These are phyloP conservation scores for Albugo laibachii DNA, from an alignment of 352 stramenopile genomes.

Conservation along the genomic window DNA sequence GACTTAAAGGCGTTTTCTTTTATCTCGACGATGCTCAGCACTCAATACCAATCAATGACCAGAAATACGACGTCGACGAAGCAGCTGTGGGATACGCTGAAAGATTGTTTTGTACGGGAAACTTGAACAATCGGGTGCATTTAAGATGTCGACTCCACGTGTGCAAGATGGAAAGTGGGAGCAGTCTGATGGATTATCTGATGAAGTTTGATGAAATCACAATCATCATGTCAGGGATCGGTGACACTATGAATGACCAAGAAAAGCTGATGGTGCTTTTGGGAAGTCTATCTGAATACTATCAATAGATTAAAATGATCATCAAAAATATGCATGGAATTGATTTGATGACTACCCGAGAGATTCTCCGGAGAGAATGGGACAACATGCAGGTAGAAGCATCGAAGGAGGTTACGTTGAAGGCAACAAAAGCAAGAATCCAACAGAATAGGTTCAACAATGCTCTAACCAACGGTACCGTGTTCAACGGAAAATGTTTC, in stretches of 20 bases:
- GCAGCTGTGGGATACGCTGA: too few species aligned
- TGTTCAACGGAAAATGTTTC: not conserved
- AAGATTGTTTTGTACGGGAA: slow-evolving; percentile 8
- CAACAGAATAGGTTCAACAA: not conserved
- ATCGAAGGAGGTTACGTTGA: not conserved
- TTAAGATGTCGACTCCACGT: slow-evolving; percentile 7
- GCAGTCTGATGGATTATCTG: too few species aligned
- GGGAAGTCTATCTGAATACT: slow-evolving; percentile 7
- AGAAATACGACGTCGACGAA: too few species aligned
- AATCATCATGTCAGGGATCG: slow-evolving; percentile 3
- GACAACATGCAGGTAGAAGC: not conserved
- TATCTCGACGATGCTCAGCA: not conserved
- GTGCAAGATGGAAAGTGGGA: slow-evolving; percentile 3
- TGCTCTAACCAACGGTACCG: slow-evolving; percentile 1
- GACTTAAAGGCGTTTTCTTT: not conserved
- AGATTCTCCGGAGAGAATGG: slow-evolving; percentile 8
- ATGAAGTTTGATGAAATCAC: slow-evolving; percentile 10
- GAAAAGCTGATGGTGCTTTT: slow-evolving; percentile 9
- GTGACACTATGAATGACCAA: slow-evolving; percentile 3
- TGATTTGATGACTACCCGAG: slow-evolving; percentile 5
- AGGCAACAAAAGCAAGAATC: too few species aligned
- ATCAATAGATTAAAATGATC: slow-evolving; percentile 8
- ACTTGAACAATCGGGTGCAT: slow-evolving; percentile 10
- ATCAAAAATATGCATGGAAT: slow-evolving; percentile 3
- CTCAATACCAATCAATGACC: slow-evolving; percentile 7